Evolutionary conservation across 2,329 filamentous ascomycete genomes (phyloP), one percentile per base, ranked within the genome.

Genomic region (Helminthosporium solani): DNA sequence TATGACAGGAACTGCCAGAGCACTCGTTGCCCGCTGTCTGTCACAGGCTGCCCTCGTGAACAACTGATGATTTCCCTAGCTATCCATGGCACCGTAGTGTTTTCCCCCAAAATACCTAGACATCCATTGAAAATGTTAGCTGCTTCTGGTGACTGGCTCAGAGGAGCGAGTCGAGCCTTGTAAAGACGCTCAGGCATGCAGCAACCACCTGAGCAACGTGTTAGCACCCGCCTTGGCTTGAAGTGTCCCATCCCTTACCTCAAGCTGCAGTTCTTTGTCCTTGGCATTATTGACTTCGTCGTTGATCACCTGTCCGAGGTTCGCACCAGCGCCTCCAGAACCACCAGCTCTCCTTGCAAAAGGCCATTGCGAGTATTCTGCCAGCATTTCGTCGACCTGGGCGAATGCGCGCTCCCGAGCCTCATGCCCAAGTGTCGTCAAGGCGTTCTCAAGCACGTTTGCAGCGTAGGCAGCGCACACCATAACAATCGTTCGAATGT

Each of bases 401-500:
- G 90, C 90, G 72, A 97, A 99, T 3, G 94, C 92, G 57, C 92
- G 81, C 74, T 99, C 94, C 59, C 94, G 80, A 45, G 92, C 86
- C 76, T 99, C 94, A 68, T 97, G 94, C 58, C 91, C 90, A 53
- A 99, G 82, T 12, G 88, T 95, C 46, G 88, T 89, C 62, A 99
- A 77, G n/a, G 92, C 94, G 67, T 99, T 99, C 76, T 99, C 94
- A 47, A 99, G 81, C 21, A 99, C 94, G 65, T 99, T 99, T 52
- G 94, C 94, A 36, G 94, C 94, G 72, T 99, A 97, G 36, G 94
- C 92, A 41, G 92, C 94, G 75, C 94, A 99, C 43, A 99, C 90
- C 91, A 99, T 96, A 61, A 88, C 80, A 56, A 99, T 84, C 37
- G 94, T 97, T 59, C 94, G 85, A 57, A 94, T 75, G 72, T 95